Percentiles rank a stretch among this genome's conserved stretches.
phyloP scores from a whole-genome alignment of 1,139 yeast species.

The Blastobotrys elegans region DNA sequence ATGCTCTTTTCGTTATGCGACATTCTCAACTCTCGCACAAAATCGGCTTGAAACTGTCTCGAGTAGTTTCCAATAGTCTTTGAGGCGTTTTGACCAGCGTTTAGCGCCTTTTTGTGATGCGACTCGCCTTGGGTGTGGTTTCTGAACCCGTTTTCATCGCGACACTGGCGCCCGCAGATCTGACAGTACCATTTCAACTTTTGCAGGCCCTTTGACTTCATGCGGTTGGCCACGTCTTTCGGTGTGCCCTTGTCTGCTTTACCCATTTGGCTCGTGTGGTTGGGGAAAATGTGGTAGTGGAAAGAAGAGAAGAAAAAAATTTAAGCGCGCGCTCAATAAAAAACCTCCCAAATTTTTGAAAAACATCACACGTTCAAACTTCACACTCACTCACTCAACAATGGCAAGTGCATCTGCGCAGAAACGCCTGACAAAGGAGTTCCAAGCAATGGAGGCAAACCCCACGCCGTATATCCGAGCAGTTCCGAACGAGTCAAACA shows the following conservation, averaged over 20 bases:
- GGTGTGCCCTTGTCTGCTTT: conserved; percentile 77
- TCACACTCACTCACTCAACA: no score
- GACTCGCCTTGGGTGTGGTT: conserved; percentile 77
- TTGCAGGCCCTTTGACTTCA: conserved; percentile 82
- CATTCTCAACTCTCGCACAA: conserved; percentile 54
- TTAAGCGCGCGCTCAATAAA: no score
- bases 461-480: conserved; percentile 82
- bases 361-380: no score
- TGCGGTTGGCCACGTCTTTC: conserved; percentile 70
- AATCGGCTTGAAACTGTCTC: conserved; percentile 54
- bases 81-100: conserved; percentile 41
- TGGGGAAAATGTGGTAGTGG: not conserved
- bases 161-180: conserved; percentile 84
- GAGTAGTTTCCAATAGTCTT: conserved; percentile 58
- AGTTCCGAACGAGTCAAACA: conserved; percentile 76
- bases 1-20: conserved; percentile 79
- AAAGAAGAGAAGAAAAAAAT: no score
- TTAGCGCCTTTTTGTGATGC: conserved; percentile 54
- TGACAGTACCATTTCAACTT: conserved; percentile 87
- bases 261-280: conserved; percentile 42
- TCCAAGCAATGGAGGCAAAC: conserved; percentile 60
- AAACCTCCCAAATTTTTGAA: no score
- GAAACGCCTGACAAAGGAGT: conserved; percentile 64
- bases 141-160: conserved; percentile 93
- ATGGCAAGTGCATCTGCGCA: conserved; percentile 37